These are phyloP conservation scores for Sphaerostilbella broomeana DNA, from an alignment of 2,329 filamentous ascomycete species.

Conservation along the genomic window DNA sequence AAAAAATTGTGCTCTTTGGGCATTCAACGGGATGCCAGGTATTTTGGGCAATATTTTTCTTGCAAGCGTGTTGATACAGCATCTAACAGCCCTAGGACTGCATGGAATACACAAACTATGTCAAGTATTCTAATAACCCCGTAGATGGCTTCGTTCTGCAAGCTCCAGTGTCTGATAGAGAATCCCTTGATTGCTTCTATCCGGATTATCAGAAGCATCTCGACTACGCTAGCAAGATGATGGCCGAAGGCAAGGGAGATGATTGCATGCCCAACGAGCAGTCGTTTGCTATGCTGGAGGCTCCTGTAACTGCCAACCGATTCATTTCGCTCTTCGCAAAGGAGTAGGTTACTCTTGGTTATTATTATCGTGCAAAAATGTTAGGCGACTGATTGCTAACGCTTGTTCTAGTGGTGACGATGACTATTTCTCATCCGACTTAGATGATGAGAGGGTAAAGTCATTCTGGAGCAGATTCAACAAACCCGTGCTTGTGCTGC, in stretches of 20 bases:
- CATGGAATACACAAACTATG: slow-evolving; percentile 45
- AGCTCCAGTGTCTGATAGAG: slow-evolving; percentile 71
- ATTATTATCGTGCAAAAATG: too few species aligned
- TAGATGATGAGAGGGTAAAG: slow-evolving; percentile 49
- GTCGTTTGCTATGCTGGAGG: slow-evolving; percentile 34
- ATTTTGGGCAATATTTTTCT: slow-evolving; percentile 1
- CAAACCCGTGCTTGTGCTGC: slow-evolving; percentile 56
- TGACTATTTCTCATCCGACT: slow-evolving; percentile 80
- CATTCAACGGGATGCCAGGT: slow-evolving; percentile 55
- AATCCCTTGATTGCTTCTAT: slow-evolving; percentile 48
- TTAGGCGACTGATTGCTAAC: too few species aligned
- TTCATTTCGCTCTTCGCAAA: slow-evolving; percentile 43
- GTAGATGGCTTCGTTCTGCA: slow-evolving; percentile 76
- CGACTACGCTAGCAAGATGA: slow-evolving; percentile 46
- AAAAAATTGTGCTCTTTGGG: slow-evolving; percentile 50
- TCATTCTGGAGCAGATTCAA: slow-evolving; percentile 60
- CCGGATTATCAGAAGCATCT: slow-evolving; percentile 40
- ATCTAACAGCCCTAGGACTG: slow-evolving; percentile 38
- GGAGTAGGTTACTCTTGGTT: slow-evolving; percentile 43
- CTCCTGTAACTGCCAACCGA: slow-evolving; percentile 47
- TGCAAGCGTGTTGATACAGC: neutral
- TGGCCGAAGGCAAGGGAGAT: slow-evolving; percentile 45
- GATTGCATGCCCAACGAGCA: slow-evolving; percentile 48
- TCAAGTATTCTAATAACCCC: slow-evolving; percentile 38
- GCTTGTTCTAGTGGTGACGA: slow-evolving; percentile 71